Conservation (phyloP, 2,329 filamentous ascomycete genomes). For the Aurifilum marmelostoma region DNA sequence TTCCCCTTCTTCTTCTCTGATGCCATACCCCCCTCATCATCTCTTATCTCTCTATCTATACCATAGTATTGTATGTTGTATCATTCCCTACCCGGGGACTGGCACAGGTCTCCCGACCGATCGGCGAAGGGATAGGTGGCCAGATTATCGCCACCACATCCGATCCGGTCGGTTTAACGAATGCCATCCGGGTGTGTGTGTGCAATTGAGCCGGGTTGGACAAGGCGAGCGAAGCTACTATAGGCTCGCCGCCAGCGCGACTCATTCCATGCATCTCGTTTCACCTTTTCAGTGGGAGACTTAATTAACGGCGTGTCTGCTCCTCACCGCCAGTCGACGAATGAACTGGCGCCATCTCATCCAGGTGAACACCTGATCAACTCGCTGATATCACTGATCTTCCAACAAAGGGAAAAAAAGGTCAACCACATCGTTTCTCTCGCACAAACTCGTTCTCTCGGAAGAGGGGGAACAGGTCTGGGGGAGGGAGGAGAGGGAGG, state of each 20-base stretch:
- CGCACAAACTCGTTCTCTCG: background rate
- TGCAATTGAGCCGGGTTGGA: background rate
- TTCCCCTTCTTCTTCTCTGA: background rate
- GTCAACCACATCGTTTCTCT: background rate
- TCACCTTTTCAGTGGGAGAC: too few species aligned
- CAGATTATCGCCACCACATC: background rate
- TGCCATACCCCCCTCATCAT: too few species aligned
- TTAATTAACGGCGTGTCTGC: too few species aligned
- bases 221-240: background rate
- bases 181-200: background rate
- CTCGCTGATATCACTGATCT: too few species aligned
- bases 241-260: background rate
- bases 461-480: background rate
- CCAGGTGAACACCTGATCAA: background rate
- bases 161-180: background rate
- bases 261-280: too few species aligned
- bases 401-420: background rate
- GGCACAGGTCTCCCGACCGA: background rate
- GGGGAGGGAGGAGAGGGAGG: too few species aligned
- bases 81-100: background rate
- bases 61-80: too few species aligned
- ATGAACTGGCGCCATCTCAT: background rate
- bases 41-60: background rate
- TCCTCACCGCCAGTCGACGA: slow-evolving; percentile 1
- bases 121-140: background rate